Conservation (phyloP, 139 green algal species). For the Chlorokybus atmophyticus region DNA sequence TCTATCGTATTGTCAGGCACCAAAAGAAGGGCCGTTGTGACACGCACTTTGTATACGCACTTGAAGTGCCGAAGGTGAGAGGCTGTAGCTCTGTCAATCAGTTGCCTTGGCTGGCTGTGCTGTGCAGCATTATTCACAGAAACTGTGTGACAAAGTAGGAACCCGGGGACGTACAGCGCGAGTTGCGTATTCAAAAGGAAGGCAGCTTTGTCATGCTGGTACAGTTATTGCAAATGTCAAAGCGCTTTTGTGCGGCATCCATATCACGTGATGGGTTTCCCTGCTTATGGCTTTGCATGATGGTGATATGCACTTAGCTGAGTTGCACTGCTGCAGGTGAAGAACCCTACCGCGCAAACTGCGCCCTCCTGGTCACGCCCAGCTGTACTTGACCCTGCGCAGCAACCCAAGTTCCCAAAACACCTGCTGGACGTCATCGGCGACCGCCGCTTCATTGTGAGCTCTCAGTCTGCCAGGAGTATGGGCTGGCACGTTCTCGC, state of each 20-base stretch:
- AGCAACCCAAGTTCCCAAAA: neutral
- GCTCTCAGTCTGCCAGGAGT: too few relatives aligned
- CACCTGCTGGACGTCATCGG: conserved; percentile 9
- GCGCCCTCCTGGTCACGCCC: too few relatives aligned
- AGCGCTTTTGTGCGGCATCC: neutral
- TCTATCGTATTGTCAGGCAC: conserved; percentile 10
- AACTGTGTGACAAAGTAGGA: too few relatives aligned
- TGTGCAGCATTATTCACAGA: too few relatives aligned
- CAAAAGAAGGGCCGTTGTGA: neutral
- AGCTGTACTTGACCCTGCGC: neutral
- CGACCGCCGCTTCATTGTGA: conserved; percentile 12
- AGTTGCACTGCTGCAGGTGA: too few relatives aligned
- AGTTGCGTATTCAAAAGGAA: conserved; percentile 7
- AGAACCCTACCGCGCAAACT: conserved; percentile 8
- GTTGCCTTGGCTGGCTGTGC: too few relatives aligned
- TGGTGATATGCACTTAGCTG: too few relatives aligned
- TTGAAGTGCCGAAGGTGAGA: conserved; percentile 12
- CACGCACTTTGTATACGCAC: conserved; percentile 8
- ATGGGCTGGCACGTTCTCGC: too few relatives aligned
- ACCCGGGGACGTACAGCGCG: conserved; percentile 5
- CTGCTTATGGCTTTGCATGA: too few relatives aligned
- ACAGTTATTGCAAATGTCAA: neutral
- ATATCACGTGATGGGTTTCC: too few relatives aligned
- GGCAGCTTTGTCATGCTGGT: neutral
- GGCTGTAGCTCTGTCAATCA: neutral